Evolutionary conservation across 2,329 filamentous ascomycete species (phyloP).

Genomic region (Fusarium albidum): DNA sequence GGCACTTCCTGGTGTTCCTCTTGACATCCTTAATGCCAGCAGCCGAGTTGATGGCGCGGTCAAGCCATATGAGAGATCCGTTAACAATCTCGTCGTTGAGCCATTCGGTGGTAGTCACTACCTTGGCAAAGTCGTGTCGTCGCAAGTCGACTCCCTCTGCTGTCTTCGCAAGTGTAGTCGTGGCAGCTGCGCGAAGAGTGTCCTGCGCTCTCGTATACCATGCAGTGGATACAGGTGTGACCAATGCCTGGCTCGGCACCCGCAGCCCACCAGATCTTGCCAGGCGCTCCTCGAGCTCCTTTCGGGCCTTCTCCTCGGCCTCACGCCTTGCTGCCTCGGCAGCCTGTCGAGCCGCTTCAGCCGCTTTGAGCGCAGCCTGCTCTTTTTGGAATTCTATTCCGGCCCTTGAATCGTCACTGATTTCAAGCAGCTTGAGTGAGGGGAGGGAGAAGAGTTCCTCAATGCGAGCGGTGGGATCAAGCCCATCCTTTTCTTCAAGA

Average conservation of each 20-base stretch:
- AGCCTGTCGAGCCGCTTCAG: slow-evolving; percentile 39
- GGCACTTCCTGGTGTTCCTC: slow-evolving; percentile 62
- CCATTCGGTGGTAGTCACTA: slow-evolving; percentile 68
- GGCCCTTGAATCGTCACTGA: slow-evolving; percentile 42
- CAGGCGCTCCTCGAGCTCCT: slow-evolving; percentile 41
- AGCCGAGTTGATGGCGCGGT: slow-evolving; percentile 64
- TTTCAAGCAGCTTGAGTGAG: slow-evolving; percentile 34
- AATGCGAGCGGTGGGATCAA: slow-evolving; percentile 34
- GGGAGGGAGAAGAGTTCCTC: slow-evolving; percentile 39
- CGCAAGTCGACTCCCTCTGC: slow-evolving; percentile 59
- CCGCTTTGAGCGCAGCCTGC: slow-evolving; percentile 33
- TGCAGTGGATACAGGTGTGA: slow-evolving; percentile 39
- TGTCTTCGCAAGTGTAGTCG: slow-evolving; percentile 53
- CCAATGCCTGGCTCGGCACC: slow-evolving; percentile 38
- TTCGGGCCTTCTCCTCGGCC: slow-evolving; percentile 35
- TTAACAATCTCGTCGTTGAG: slow-evolving; percentile 82
- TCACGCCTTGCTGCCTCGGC: slow-evolving; percentile 37
- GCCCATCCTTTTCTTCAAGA: slow-evolving; percentile 12
- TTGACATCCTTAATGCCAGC: slow-evolving; percentile 60
- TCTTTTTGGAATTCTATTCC: slow-evolving; percentile 38
- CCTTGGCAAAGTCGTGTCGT: slow-evolving; percentile 68
- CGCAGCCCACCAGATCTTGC: slow-evolving; percentile 44
- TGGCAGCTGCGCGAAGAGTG: slow-evolving; percentile 46
- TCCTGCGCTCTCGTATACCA: slow-evolving; percentile 40
- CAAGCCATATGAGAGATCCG: slow-evolving; percentile 68